A percentile compares a stretch with the other conserved stretches of the same genome.
phyloP scores from a whole-genome alignment of 345 rosid species.

The Acer saccharum region DNA sequence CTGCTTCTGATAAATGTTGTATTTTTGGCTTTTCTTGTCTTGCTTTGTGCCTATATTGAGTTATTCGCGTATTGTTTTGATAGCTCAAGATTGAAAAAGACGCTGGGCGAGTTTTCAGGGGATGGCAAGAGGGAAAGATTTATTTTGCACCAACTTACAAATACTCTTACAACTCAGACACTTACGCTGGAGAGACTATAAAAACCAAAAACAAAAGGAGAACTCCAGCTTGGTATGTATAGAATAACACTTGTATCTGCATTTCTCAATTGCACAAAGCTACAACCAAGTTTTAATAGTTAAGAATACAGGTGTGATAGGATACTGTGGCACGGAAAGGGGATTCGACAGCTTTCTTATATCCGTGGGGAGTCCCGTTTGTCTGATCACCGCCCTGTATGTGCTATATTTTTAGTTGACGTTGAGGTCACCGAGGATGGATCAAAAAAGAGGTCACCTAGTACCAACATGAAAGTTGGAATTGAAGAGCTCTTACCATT shows the following conservation, averaged over 20 bases:
- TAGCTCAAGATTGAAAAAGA: conserved; percentile 93
- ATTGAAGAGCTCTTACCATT: conserved; percentile 45
- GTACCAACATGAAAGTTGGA: conserved; percentile 41
- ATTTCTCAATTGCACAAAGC: not conserved
- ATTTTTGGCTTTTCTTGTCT: not conserved
- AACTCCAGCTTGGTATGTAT: conserved; percentile 90
- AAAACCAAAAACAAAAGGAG: conserved; percentile 76
- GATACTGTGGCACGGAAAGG: conserved; percentile 83
- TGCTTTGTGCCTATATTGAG: conserved; percentile 8
- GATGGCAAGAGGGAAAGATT: conserved; percentile 94
- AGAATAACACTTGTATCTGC: not conserved
- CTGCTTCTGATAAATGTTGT: not conserved
- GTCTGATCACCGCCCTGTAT: conserved; percentile 93
- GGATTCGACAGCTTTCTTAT: conserved; percentile 63
- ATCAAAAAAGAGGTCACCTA: conserved; percentile 24
- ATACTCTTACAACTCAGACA: conserved; percentile 79
- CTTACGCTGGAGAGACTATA: conserved; percentile 68
- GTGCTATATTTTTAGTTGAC: conserved; percentile 57
- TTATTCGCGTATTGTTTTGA: not conserved
- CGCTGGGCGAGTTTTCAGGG: conserved; percentile 81
- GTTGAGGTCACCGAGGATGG: conserved; percentile 49
- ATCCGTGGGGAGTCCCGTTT: conserved; percentile 66
- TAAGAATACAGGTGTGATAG: conserved; percentile 77
- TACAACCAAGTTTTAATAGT: not conserved
- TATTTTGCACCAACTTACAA: conserved; percentile 92